Percentiles rank a stretch among this genome's conserved stretches.
Conservation (phyloP, 352 stramenopile species). For the Globisporangium cystogenes region DNA sequence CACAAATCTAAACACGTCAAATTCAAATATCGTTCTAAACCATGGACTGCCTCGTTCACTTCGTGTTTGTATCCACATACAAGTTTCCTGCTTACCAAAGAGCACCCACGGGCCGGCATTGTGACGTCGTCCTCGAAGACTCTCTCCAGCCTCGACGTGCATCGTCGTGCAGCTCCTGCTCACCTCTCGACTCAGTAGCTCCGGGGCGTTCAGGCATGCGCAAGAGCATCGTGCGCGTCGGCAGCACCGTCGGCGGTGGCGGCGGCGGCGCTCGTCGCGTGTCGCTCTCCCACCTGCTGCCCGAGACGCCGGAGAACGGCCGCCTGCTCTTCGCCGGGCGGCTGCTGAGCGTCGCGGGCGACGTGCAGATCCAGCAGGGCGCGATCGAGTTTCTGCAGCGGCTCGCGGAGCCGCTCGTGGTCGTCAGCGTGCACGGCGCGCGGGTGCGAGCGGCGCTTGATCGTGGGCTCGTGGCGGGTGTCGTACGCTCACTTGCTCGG, state of each 20-base stretch:
- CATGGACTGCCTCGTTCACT: too few species aligned
- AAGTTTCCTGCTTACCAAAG: too few species aligned
- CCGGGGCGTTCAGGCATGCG: neutral
- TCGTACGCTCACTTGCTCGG: neutral
- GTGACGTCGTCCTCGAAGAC: too few species aligned
- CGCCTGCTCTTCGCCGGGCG: slow-evolving; percentile 61
- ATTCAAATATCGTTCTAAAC: too few species aligned
- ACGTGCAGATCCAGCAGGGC: slow-evolving; percentile 68
- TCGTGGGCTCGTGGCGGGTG: neutral
- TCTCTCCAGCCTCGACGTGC: too few species aligned
- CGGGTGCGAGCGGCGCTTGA: slow-evolving; percentile 15
- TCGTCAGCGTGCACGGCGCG: slow-evolving; percentile 63
- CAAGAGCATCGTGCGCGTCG: slow-evolving; percentile 16
- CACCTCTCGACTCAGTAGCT: too few species aligned
- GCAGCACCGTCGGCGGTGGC: slow-evolving; percentile 4
- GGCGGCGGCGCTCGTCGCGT: slow-evolving; percentile 1
- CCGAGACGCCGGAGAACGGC: slow-evolving; percentile 12
- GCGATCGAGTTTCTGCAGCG: slow-evolving; percentile 71
- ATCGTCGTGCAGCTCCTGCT: too few species aligned
- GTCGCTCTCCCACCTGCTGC: neutral
- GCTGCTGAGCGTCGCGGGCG: slow-evolving; percentile 48
- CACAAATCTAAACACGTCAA: too few species aligned
- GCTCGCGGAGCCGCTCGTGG: slow-evolving; percentile 52
- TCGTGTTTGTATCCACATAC: too few species aligned
- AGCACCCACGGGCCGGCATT: too few species aligned